Evolutionary conservation across 495 filamentous ascomycete genomes (phyloP).

Genomic region (Podospora anserina): DNA sequence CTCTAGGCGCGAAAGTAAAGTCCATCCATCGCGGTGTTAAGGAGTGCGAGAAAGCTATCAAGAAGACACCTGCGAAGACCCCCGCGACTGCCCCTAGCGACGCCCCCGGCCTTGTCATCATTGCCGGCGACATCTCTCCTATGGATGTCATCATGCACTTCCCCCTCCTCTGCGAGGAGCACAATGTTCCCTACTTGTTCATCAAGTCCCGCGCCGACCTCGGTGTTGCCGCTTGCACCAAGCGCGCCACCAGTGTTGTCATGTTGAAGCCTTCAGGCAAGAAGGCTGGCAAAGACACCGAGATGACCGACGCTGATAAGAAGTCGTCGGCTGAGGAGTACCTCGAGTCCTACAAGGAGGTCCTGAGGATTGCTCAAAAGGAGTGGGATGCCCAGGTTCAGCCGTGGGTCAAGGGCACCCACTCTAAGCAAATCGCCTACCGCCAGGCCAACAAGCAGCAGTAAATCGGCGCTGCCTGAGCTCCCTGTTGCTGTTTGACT

Average conservation of each 20-base stretch:
- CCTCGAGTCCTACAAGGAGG: conserved; percentile 65
- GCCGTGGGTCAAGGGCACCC: conserved; percentile 35
- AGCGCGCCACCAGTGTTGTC: conserved; percentile 91
- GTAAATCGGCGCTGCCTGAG: neutral
- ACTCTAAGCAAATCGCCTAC: conserved; percentile 28
- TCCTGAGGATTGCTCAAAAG: conserved; percentile 71
- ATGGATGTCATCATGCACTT: conserved; percentile 98
- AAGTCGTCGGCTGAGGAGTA: conserved; percentile 63
- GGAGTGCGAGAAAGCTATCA: conserved; percentile 94
- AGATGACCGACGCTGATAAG: conserved; percentile 38
- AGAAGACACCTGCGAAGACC: conserved; percentile 69
- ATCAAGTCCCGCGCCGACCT: conserved; percentile 84
- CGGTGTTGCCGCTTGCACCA: conserved; percentile 85
- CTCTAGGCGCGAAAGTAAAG: conserved; percentile 81
- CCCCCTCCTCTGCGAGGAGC: conserved; percentile 95
- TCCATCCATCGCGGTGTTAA: conserved; percentile 95
- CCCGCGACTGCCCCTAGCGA: conserved; percentile 49
- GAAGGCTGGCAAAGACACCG: conserved; percentile 46
- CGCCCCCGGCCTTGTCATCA: conserved; percentile 73
- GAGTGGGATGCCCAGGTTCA: conserved; percentile 45
- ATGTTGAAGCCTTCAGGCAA: conserved; percentile 66
- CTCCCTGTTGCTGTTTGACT: neutral
- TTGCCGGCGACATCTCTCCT: conserved; percentile 94
- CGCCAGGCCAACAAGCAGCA: neutral
- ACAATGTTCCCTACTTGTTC: conserved; percentile 91